These are phyloP conservation scores for Talaromyces nanjingensis DNA, from an alignment of 495 filamentous ascomycete species.

Conservation along the genomic window DNA sequence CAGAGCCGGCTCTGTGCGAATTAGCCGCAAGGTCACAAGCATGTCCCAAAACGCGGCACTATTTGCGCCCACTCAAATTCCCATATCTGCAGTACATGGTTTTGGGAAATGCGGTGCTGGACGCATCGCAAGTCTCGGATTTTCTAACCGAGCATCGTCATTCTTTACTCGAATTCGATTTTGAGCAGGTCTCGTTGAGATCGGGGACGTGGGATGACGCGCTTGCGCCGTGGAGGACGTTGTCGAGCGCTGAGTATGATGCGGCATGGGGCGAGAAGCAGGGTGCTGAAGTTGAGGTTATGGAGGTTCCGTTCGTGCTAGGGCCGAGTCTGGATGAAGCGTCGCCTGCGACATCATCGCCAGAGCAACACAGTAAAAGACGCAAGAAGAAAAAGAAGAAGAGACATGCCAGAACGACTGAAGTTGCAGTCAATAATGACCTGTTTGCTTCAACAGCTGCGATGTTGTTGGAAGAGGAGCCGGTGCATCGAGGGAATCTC, in stretches of 20 bases:
- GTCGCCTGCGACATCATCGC: background rate
- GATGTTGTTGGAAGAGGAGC: constrained; percentile 4
- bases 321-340: constrained; percentile 12
- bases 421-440: background rate
- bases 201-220: constrained; percentile 70
- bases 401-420: background rate
- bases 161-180: constrained; percentile 62
- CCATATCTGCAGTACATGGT: constrained; percentile 53
- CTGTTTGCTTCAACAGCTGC: constrained; percentile 4
- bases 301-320: constrained; percentile 27
- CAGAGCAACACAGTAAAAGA: background rate
- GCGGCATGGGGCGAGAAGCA: constrained; percentile 29
- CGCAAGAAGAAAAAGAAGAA: constrained; percentile 8
- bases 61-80: constrained; percentile 46
- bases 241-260: constrained; percentile 38
- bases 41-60: constrained; percentile 23
- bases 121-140: constrained; percentile 55
- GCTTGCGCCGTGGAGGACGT: constrained; percentile 54
- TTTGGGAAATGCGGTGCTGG: constrained; percentile 59
- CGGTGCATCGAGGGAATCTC: background rate
- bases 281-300: constrained; percentile 34
- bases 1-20: constrained; percentile 49
- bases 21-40: constrained; percentile 8
- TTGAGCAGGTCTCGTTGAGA: constrained; percentile 59
- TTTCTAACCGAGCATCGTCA: constrained; percentile 55